Evolutionary conservation across 768 basidiomycete genomes (phyloP).

Genomic region (Boletellus emodensis): DNA sequence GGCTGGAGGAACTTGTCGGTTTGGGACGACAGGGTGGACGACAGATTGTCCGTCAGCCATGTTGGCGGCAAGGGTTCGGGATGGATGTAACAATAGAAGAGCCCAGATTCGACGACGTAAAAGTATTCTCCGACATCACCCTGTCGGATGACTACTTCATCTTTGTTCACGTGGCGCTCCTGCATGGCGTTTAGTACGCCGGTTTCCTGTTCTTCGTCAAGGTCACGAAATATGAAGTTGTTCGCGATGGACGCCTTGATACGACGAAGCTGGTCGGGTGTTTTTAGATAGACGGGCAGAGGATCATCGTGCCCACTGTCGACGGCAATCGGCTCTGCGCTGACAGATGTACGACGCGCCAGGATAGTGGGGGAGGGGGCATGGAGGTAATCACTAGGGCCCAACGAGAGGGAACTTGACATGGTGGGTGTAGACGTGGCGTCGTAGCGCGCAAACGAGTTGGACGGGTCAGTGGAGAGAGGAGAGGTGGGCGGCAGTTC

Average conservation of each 20-base stretch:
- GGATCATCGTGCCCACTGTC: slow-evolving; percentile 61
- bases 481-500: slow-evolving; percentile 62
- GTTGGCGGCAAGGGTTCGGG: slow-evolving; percentile 61
- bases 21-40: slow-evolving; percentile 34
- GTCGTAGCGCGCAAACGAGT: slow-evolving; percentile 53
- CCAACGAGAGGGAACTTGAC: slow-evolving; percentile 35
- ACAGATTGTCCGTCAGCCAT: slow-evolving; percentile 46
- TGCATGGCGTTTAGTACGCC: slow-evolving; percentile 96
- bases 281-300: slow-evolving; percentile 75
- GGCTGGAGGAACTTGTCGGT: slow-evolving; percentile 59
- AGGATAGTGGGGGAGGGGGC: slow-evolving; percentile 74
- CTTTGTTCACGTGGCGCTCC: slow-evolving; percentile 65
- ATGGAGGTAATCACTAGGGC: slow-evolving; percentile 64
- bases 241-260: slow-evolving; percentile 84
- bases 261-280: slow-evolving; percentile 76
- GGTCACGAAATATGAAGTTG: slow-evolving; percentile 93
- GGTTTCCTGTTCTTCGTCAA: slow-evolving; percentile 93
- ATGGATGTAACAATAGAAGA: slow-evolving; percentile 78
- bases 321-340: slow-evolving; percentile 92
- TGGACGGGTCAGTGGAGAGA: slow-evolving; percentile 41
- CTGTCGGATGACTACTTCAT: slow-evolving; percentile 92
- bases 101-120: slow-evolving; percentile 92
- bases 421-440: slow-evolving; percentile 42
- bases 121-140: slow-evolving; percentile 97
- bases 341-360: slow-evolving; percentile 90